These are phyloP conservation scores for Aspergillus spinulosporus DNA, from an alignment of 2,329 filamentous ascomycete genomes.

Conservation along the genomic window DNA sequence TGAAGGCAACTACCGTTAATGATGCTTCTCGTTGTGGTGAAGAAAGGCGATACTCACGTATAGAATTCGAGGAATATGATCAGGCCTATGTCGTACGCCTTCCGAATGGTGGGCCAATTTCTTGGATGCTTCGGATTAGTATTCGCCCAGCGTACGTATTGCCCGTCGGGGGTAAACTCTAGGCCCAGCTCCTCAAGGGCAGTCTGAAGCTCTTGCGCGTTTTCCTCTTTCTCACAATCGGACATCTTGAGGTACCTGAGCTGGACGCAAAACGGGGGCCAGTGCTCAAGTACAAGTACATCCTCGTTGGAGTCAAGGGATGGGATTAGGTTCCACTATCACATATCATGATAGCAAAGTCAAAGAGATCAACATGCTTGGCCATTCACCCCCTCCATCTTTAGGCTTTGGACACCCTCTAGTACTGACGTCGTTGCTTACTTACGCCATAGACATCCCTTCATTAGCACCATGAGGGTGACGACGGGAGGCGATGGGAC, in stretches of 20 bases:
- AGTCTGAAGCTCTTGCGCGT: background rate
- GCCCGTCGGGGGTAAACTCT: slow-evolving; percentile 20
- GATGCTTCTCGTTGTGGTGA: background rate
- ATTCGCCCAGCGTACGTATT: slow-evolving; percentile 19
- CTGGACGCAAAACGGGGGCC: background rate
- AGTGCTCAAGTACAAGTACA: slow-evolving; percentile 12
- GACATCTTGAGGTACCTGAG: slow-evolving; percentile 5
- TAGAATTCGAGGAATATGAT: slow-evolving; percentile 29
- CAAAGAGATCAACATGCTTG: slow-evolving; percentile 14
- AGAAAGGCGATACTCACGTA: slow-evolving; percentile 18
- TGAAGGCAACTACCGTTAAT: slow-evolving; percentile 1
- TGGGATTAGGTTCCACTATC: slow-evolving; percentile 3
- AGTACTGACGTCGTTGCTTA: slow-evolving; percentile 1
- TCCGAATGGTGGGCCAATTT: slow-evolving; percentile 24
- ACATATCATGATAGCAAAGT: slow-evolving; percentile 10
- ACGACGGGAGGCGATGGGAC: background rate
- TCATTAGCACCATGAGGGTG: background rate
- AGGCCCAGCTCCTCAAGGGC: slow-evolving; percentile 16
- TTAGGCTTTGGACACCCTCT: background rate
- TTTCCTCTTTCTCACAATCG: slow-evolving; percentile 11
- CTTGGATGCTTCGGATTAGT: slow-evolving; percentile 25
- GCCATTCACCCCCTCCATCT: slow-evolving; percentile 2
- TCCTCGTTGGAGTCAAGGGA: slow-evolving; percentile 9
- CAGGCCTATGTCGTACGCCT: slow-evolving; percentile 25
- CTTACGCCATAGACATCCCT: slow-evolving; percentile 2